These are phyloP conservation scores for Pneumocystis canis DNA, from an alignment of 1,139 yeast genomes.

Conservation along the genomic window DNA sequence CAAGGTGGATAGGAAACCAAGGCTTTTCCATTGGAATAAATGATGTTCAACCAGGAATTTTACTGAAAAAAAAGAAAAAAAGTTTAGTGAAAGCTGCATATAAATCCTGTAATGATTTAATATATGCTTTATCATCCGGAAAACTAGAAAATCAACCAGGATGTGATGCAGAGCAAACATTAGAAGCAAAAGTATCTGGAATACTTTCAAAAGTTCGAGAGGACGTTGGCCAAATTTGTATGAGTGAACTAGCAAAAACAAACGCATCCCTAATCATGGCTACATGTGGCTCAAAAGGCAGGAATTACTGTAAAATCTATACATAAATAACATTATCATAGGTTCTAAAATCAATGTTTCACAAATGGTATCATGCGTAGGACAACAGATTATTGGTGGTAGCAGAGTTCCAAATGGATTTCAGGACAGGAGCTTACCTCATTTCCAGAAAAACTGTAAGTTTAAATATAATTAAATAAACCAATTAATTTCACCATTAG, in stretches of 20 bases:
- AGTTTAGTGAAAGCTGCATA: conserved; percentile 84
- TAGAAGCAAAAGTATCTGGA: conserved; percentile 96
- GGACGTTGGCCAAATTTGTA: conserved; percentile 97
- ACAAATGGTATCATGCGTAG: conserved; percentile 99
- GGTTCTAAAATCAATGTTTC: conserved; percentile 92
- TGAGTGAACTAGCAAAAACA: conserved; percentile 70
- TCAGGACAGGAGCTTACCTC: conserved; percentile 96
- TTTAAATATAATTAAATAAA: not conserved
- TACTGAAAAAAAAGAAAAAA: conserved; percentile 67
- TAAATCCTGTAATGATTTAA: conserved; percentile 79
- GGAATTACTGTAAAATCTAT: not conserved
- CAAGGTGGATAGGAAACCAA: conserved; percentile 81
- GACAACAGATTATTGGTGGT: conserved; percentile 97
- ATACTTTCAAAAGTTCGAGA: conserved; percentile 91
- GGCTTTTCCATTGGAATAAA: conserved; percentile 96
- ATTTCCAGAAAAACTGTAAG: conserved; percentile 66
- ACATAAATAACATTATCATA: not conserved
- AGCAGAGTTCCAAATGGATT: conserved; percentile 99
- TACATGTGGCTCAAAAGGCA: conserved; percentile 88
- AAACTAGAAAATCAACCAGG: conserved; percentile 97
- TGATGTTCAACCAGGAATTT: conserved; percentile 87
- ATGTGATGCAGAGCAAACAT: conserved; percentile 94
- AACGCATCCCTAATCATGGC: conserved; percentile 99
- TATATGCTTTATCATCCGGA: conserved; percentile 64
- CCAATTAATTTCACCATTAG: not conserved